Conservation (phyloP, 306 rosid genomes). For the Cicer pinnatifidum region DNA sequence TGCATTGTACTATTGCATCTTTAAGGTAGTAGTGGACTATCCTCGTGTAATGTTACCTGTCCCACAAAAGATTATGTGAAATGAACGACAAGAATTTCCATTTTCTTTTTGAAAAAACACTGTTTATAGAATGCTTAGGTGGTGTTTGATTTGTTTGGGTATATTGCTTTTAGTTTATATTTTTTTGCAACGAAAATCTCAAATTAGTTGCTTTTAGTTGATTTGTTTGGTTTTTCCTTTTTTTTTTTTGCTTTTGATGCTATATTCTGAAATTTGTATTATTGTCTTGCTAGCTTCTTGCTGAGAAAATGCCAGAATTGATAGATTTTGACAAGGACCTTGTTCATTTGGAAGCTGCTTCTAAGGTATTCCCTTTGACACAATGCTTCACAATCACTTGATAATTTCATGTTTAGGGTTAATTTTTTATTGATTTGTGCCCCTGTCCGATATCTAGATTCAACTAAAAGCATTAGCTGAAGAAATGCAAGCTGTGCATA, state of each 20-base stretch:
- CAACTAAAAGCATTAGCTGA: constrained; percentile 97
- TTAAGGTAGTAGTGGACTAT: constrained; percentile 17
- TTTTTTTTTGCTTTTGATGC: constrained; percentile 34
- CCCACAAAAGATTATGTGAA: neutral
- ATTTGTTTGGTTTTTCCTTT: neutral
- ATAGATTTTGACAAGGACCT: constrained; percentile 95
- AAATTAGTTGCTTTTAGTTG: neutral
- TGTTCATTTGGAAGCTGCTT: constrained; percentile 88
- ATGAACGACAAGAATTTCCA: constrained; percentile 7
- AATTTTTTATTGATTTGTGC: constrained; percentile 28
- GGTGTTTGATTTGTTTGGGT: constrained; percentile 13
- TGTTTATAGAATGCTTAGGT: neutral
- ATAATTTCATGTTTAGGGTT: constrained; percentile 32
- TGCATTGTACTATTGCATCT: constrained; percentile 14
- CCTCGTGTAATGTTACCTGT: constrained; percentile 10
- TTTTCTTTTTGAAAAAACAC: constrained; percentile 24
- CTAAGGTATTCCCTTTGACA: constrained; percentile 71
- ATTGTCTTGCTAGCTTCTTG: constrained; percentile 65
- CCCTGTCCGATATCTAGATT: constrained; percentile 61
- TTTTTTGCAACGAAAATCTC: no score
- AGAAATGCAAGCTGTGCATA: constrained; percentile 99
- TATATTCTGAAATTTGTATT: constrained; percentile 36
- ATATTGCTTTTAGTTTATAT: neutral
- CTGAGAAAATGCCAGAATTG: constrained; percentile 94
- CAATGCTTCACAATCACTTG: constrained; percentile 34